Base-by-base conservation (phyloP, 176 grass and related monocot genomes). In the Bothriochloa decipiens region DNA sequence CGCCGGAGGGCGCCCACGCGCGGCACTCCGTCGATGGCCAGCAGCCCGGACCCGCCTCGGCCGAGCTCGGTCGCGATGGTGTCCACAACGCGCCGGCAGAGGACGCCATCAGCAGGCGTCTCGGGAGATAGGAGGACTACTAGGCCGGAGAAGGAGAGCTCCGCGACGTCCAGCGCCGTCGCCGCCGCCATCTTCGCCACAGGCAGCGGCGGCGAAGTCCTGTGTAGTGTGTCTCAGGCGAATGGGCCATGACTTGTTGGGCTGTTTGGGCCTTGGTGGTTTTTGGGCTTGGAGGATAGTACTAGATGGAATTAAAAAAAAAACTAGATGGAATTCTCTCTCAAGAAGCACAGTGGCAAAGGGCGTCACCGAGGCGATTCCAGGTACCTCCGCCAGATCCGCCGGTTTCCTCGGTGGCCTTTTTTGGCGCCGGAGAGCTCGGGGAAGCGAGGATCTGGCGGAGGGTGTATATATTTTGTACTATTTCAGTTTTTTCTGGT, bases 91-190 rank as follows among this genome's bases (percentile, higher is more conserved):
- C 11, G 52, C 36, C 23, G 61, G 11, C 22, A 79, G 16, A 37
- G 74, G 7, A 1, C n/a, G 13, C 65, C 28, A 1, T 74, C 42
- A 20, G 4, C 57, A 22, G 11, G 18, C 10, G 36, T 0, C 6
- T 72, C 53, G 1, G 57, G 41, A 1, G 92, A 89, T 68, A 84
- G 75, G 25, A 97, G 77, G 66, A 85, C 78, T 23, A 84, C 47
- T 49, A 98, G 83, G 64, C 92, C 87, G 12, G 87, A 82, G 82
- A 98, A 93, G 20, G 87, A 1, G 68, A 98, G 35, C 63, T 91
- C 89, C 12, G 84, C 67, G 40, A 91, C 84, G 53, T 94, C 87
- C 68, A 94, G 75, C 9, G 53, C 11, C 64, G 70, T 65, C 39
- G 76, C 82, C 27, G 23, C 27, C 62, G 62, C 39, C 76, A 27